A percentile compares a stretch with the other conserved stretches of the same genome.
Evolutionary conservation across 1,284 basidiomycete genomes (phyloP).

Genomic region (Anthracocystis walkeri): DNA sequence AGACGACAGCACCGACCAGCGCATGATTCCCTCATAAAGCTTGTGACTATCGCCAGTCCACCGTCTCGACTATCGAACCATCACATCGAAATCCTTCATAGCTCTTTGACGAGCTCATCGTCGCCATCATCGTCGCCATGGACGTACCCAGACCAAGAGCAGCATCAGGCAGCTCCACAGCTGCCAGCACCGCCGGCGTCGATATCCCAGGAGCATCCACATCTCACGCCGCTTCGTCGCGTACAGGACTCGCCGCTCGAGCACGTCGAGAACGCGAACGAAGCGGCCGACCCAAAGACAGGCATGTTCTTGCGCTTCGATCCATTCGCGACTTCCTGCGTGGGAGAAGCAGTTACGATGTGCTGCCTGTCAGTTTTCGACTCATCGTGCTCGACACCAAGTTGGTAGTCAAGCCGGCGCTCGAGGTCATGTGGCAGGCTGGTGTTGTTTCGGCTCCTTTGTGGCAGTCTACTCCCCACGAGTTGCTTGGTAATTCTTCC

Average conservation of each 20-base stretch:
- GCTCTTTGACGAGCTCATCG: not conserved
- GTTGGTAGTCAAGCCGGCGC: constrained; percentile 65
- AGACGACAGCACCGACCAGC: not conserved
- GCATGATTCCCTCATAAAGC: not conserved
- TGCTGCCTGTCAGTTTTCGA: constrained; percentile 94
- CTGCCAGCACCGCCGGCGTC: constrained; percentile 10
- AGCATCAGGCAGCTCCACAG: constrained; percentile 28
- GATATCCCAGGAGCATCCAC: constrained; percentile 38
- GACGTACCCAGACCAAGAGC: constrained; percentile 35
- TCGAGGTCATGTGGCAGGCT: constrained; percentile 69
- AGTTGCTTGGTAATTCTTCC: constrained; percentile 24
- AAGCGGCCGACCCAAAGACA: constrained; percentile 47
- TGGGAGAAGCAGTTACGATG: constrained; percentile 89
- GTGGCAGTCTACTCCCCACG: constrained; percentile 73
- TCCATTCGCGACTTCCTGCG: constrained; percentile 85
- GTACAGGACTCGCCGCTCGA: constrained; percentile 9
- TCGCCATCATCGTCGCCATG: constrained; percentile 12
- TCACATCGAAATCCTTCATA: not conserved
- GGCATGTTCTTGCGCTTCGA: constrained; percentile 74
- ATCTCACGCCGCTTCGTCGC: constrained; percentile 25
- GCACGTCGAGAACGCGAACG: constrained; percentile 37
- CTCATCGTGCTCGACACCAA: constrained; percentile 88
- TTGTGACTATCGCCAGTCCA: constrained; percentile 1
- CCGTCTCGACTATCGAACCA: not conserved
- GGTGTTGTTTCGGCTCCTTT: constrained; percentile 94